Conservation (phyloP, 495 filamentous ascomycete genomes). For the Penicillium arizonense region DNA sequence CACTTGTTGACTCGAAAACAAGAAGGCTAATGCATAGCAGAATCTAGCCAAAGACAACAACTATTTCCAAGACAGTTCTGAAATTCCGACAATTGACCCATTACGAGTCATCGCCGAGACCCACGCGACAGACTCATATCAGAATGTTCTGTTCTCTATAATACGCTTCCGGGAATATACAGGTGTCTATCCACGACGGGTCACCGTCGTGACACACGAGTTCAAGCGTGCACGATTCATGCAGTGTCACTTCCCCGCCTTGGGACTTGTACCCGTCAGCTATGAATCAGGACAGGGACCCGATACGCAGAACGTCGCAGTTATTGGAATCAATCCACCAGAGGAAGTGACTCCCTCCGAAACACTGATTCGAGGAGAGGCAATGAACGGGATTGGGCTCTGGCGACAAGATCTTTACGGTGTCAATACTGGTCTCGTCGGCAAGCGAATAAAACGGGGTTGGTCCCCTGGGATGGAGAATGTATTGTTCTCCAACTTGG, state of each 20-base stretch:
- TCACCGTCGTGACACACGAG: constrained; percentile 71
- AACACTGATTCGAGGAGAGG: constrained; percentile 41
- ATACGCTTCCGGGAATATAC: constrained; percentile 52
- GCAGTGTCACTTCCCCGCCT: constrained; percentile 63
- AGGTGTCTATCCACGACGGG: constrained; percentile 30
- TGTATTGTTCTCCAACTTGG: constrained; percentile 22
- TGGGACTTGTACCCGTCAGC: constrained; percentile 43
- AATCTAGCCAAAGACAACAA: constrained; percentile 43
- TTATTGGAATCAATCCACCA: constrained; percentile 70
- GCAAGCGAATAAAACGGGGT: constrained; percentile 39
- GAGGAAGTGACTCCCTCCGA: constrained; percentile 49
- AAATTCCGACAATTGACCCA: constrained; percentile 10
- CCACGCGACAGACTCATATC: constrained; percentile 74
- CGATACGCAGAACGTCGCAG: constrained; percentile 36
- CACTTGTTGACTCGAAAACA: background rate
- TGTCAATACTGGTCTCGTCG: constrained; percentile 28
- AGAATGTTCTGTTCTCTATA: constrained; percentile 73
- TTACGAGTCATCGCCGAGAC: constrained; percentile 53
- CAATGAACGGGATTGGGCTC: constrained; percentile 38
- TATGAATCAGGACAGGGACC: background rate
- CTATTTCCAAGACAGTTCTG: constrained; percentile 25
- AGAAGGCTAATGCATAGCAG: constrained; percentile 24
- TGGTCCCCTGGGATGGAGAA: constrained; percentile 35
- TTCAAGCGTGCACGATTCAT: constrained; percentile 72
- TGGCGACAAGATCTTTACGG: constrained; percentile 50